Base-by-base conservation (phyloP, 2,329 filamentous ascomycete genomes). In the Beauveria sp. region DNA sequence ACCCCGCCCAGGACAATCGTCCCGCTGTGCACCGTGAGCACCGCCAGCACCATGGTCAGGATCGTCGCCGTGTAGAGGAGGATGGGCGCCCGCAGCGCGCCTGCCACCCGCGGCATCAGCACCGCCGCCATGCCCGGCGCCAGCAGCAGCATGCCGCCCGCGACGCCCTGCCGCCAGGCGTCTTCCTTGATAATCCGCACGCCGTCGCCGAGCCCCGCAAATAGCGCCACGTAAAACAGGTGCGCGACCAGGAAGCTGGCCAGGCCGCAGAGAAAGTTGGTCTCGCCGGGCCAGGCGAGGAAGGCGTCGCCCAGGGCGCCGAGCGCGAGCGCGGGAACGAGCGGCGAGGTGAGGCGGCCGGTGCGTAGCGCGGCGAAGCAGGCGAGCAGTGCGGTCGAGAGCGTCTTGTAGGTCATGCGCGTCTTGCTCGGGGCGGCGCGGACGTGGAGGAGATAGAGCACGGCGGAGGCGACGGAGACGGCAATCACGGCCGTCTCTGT, bases 281-380 rank as follows among this genome's bases (percentile, higher is more conserved):
- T 50, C 8, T 75, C 72, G 46, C 69, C 69, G 20, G 62, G 68
- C 70, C 69, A 73, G 1, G 74, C 70, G 5, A 76, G 69, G 61
- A 75, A 74, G 3, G 71, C 71, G 43, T 76, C 74, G n/a, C 74
- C 74, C 5, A 69, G 14, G 1, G 73, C 65, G 6, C 72, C 70
- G 34, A 75, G 67, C 0, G 66, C 70, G 12, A 74, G 68, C 1
- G 73, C 73, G 0, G 61, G 62, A 0, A 66, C 60, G 1, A 75
- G 66, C 3, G 68, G 67, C 20, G 49, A 54, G 3, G 50, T 34
- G 45, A 20, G 18, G 1, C 68, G 65, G 1, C 64, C 64, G 14
- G 62, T 52, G n/a, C 62, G 62, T 1, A 66, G 46, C 18, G 58
- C 59, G 2, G 66, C 65, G 18, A 69, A 51, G 1, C 64, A 48